Base-by-base conservation (phyloP, 805 yeast genomes). In the Suhomyces sp. region DNA sequence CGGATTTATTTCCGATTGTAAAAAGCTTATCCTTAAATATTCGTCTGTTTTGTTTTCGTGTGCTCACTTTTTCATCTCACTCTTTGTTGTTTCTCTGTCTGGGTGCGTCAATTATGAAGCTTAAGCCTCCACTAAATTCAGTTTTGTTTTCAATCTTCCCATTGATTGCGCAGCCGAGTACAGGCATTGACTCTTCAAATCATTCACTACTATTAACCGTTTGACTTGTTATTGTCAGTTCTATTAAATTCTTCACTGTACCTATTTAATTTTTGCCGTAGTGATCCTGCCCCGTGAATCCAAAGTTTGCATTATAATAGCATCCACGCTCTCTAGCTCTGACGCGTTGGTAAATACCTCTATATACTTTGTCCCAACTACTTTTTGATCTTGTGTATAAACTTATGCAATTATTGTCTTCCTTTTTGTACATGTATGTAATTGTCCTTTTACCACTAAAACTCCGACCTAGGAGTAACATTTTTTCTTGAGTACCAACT, bases 401-500 rank as follows among this genome's bases (percentile, higher is more conserved):
- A n/a, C 36, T 6, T 33, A 33, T 13, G 36, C 36, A n/a, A n/a
- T 6, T 33, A n/a, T n/a, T 33, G 36, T n/a, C 36, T 33, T 33
- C 15, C 15, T 33, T 38, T 8, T 36, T 36, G 22, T 15, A 36
- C 41, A 29, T 33, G 36, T 33, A n/a, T 19, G 23, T 38, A 17
- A 19, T 12, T 6, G 6, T 38, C 35, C 23, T 29, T 22, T 15
- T 26, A 22, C 46, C 17, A 33, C 46, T 54, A 61, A 50, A 66
- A 66, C 41, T 66, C 68, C 9, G 64, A 52, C 54, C 74, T 60
- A 29, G 69, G 69, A 8, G 56, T 78, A 22, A 89, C 80, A 60
- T 89, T 87, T 66, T 90, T 87, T 60, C 96, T 76, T 31, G 86
- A 72, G 69, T 90, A 91, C 94, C 97, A 88, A 51, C 79, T 83